Evolutionary conservation across 805 yeast species (phyloP), one percentile per base, ranked within the genome.

Genomic region (Candida pini): DNA sequence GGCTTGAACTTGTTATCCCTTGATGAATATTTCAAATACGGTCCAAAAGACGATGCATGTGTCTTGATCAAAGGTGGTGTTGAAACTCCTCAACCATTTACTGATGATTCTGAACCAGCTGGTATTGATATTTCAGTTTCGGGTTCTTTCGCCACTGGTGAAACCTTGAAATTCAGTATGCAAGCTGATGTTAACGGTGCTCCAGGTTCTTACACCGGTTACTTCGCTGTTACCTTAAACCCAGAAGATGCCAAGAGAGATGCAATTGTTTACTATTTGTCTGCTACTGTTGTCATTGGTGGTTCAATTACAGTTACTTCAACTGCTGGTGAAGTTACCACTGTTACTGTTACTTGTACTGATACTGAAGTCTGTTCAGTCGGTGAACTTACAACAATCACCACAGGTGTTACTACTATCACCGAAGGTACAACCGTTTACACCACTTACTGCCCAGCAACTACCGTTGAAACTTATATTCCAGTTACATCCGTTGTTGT

Each of bases 371-470:
- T 20, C 27, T 43, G 47, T 27, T 30, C 45, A n/a, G n/a, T n/a
- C n/a, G 52, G 56, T 38, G 43, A 41, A 10, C 43, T 34, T 20
- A 28, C 42, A 9, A 43, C 52, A n/a, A 27, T 40, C 19, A 45
- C 51, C 28, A 59, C 64, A 30, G 48, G 54, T 30, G 45, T 44
- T 31, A 45, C 49, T 24, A 40, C 43, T 15, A 56, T 60, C 30
- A 45, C 46, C 15, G 46, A 45, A 13, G 49, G 34, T 35, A 41
- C 46, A 18, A 45, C 49, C 17, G 49, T 45, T 28, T 41, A 41
- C 46, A 55, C 58, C 35, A 63, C 71, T 30, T 62, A 54, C 55
- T 59, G 65, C 43, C 64, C 66, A 41, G 36, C 45, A 20, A 46
- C 47, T 33, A 34, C 48, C 27, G 35, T 45, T 22, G 45, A 17